Evolutionary conservation across 306 rosid species (phyloP).

Genomic region (Rosa persica): DNA sequence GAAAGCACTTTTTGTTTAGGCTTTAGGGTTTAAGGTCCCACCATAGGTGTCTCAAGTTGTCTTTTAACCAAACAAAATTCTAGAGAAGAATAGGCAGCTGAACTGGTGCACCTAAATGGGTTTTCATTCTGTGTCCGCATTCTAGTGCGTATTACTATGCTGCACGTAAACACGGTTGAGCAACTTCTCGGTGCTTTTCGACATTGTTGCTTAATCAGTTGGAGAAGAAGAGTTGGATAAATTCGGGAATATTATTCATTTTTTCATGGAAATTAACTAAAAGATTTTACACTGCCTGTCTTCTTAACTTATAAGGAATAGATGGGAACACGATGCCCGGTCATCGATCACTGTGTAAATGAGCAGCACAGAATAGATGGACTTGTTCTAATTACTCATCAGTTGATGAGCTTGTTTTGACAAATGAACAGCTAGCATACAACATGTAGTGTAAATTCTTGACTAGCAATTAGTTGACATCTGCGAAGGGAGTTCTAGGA

Average conservation of each 20-base stretch:
- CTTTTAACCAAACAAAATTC: not conserved
- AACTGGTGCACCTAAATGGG: not conserved
- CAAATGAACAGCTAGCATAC: not conserved
- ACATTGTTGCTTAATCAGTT: not conserved
- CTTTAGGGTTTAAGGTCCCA: no score
- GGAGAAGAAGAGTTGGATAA: slow-evolving; percentile 13
- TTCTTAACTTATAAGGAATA: not conserved
- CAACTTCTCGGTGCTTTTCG: not conserved
- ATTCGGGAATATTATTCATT: no score
- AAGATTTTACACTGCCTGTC: not conserved
- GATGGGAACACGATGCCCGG: not conserved
- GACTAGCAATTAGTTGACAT: slow-evolving; percentile 43
- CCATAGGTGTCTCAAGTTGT: not conserved
- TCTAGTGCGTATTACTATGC: not conserved
- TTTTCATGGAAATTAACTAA: not conserved
- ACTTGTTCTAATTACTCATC: slow-evolving; percentile 39
- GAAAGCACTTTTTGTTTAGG: not conserved
- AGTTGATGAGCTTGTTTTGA: slow-evolving; percentile 45
- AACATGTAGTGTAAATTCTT: not conserved
- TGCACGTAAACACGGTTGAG: not conserved
- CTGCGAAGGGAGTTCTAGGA: slow-evolving; percentile 67
- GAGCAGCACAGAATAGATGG: not conserved
- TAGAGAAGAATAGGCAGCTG: slow-evolving; percentile 2
- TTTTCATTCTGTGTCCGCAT: not conserved
- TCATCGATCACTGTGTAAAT: not conserved